Base-by-base conservation (phyloP, 1,139 yeast genomes). In the Candida neerlandica region DNA sequence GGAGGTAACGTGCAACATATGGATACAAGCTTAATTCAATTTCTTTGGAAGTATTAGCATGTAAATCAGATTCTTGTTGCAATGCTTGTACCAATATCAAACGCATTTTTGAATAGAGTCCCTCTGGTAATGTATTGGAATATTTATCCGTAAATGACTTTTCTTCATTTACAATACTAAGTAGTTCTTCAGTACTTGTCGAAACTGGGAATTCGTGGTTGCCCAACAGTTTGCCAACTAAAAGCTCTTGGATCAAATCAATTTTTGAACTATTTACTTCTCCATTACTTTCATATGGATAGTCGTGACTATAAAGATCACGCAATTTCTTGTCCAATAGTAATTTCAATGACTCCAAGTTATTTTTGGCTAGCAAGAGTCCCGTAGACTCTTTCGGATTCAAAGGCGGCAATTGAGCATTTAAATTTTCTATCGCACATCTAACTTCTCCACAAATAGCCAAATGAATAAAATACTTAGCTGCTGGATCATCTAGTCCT, bases 1-100 rank as follows among this genome's bases (percentile, higher is more conserved):
- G 40, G 3, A 44, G 16, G 32, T 43, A 46, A 21, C 37, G 35
- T 21, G 43, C 30, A 4, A 58, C 56, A 5, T 45, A 44, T 15
- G 49, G 47, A 29, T 34, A 55, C 29, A 60, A 33, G 5, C 49
- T 32, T 9, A 52, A 55, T 4, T 55, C 39, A 33, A 19, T 27
- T 14, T 26, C 37, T 10, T 43, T 37, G 15, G 14, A 3, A 6
- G 12, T 3, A n/a, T 19, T 27, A n/a, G 14, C 11, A 5, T 18
- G 5, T 10, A 37, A 37, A n/a, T 3, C 5, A 1, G 40, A 26
- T 3, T 19, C 16, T 37, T 19, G 27, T 11, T 37, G 27, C 27
- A 37, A 37, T 19, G 40, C 40, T 18, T 37, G 40, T 9, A 37
- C 19, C 5, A 37, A 19, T 10, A 37, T 19, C 9, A 37, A 37